These are phyloP conservation scores for Lyophyllum decastes DNA, from an alignment of 768 basidiomycete genomes.

Conservation along the genomic window DNA sequence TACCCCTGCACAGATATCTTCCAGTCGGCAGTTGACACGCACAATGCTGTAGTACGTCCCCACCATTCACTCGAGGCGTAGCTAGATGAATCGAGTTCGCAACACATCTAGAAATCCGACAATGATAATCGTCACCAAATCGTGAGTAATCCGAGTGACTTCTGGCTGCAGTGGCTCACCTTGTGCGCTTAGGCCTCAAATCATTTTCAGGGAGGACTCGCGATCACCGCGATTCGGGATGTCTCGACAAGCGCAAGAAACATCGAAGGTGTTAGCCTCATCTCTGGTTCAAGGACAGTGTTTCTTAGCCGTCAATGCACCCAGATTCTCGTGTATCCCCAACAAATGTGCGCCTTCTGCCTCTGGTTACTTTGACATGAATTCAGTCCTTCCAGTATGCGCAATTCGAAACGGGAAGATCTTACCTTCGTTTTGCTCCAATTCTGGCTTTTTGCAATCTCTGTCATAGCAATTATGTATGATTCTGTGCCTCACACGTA, in stretches of 20 bases:
- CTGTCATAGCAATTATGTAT: constrained; percentile 47
- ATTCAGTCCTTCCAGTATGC: constrained; percentile 30
- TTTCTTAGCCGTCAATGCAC: constrained; percentile 40
- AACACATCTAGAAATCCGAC: background rate
- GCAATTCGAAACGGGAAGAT: constrained; percentile 48
- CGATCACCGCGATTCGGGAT: background rate
- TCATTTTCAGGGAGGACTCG: background rate
- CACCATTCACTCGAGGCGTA: background rate
- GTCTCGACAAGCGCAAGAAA: constrained; percentile 1
- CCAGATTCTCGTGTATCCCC: constrained; percentile 44
- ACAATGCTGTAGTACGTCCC: constrained; percentile 4
- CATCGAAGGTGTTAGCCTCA: constrained; percentile 29
- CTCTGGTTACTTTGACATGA: background rate
- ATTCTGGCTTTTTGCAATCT: constrained; percentile 55
- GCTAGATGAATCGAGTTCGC: background rate
- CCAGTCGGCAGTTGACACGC: constrained; percentile 20
- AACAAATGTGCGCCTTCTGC: constrained; percentile 39
- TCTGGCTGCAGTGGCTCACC: background rate
- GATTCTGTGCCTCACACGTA: constrained; percentile 60
- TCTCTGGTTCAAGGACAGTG: constrained; percentile 16
- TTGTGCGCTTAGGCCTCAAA: background rate
- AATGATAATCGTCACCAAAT: background rate
- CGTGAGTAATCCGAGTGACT: background rate
- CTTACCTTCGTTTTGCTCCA: constrained; percentile 47
- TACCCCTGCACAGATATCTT: constrained; percentile 39